Percentiles rank a stretch among this genome's conserved stretches.
Evolutionary conservation across 2,329 filamentous ascomycete genomes (phyloP).

Genomic region (Ascochyta lentis): DNA sequence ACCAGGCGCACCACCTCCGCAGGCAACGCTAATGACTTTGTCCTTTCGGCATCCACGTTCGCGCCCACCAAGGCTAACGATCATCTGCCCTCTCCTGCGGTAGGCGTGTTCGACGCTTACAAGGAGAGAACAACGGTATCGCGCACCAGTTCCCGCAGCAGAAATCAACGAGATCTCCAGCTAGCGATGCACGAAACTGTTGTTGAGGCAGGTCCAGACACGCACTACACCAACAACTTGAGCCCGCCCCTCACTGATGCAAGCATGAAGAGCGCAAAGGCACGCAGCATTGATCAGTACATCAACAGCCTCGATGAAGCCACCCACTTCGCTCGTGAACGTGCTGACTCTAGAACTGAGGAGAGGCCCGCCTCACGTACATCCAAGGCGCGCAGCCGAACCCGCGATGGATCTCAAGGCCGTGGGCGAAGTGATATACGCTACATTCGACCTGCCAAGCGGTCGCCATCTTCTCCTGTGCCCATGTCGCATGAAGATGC

Average conservation of each 20-base stretch:
- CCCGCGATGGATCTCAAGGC: constrained; percentile 70
- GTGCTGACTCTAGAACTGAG: constrained; percentile 48
- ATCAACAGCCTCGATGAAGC: constrained; percentile 86
- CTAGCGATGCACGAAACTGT: constrained; percentile 55
- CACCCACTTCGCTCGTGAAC: constrained; percentile 60
- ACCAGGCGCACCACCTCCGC: constrained; percentile 47
- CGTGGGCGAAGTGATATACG: constrained; percentile 71
- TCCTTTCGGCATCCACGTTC: constrained; percentile 49
- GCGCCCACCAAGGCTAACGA: constrained; percentile 37
- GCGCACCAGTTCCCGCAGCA: constrained; percentile 75
- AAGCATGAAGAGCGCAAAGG: constrained; percentile 64
- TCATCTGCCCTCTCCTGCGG: constrained; percentile 69
- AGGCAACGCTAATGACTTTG: constrained; percentile 65
- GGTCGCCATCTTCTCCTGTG: constrained; percentile 88
- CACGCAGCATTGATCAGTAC: constrained; percentile 78
- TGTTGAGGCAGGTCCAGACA: constrained; percentile 42
- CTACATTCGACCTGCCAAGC: constrained; percentile 77
- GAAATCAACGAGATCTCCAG: constrained; percentile 76
- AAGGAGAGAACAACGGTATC: constrained; percentile 68
- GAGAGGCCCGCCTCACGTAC: constrained; percentile 56
- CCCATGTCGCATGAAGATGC: constrained; percentile 92
- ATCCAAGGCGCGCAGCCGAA: constrained; percentile 54
- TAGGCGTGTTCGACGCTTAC: constrained; percentile 67
- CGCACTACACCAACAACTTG: constrained; percentile 60
- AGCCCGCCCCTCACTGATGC: constrained; percentile 52